A percentile compares a stretch with the other conserved stretches of the same genome.
These are phyloP conservation scores for Wickerhamiella occidentalis DNA, from an alignment of 805 yeast species.

Conservation along the genomic window DNA sequence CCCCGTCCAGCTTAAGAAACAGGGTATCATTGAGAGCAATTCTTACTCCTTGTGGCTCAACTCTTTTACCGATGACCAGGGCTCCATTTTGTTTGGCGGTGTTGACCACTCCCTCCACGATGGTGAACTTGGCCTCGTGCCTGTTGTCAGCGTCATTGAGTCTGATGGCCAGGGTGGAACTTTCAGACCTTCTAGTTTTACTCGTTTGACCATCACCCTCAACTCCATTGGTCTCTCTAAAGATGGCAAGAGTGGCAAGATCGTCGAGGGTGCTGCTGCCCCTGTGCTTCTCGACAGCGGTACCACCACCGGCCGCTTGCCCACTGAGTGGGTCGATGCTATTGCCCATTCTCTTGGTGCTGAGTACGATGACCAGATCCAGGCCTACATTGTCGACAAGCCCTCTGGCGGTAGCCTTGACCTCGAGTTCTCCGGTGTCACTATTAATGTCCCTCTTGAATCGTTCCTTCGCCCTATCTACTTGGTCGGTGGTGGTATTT, in stretches of 20 bases:
- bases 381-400: slow-evolving; percentile 23
- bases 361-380: slow-evolving; percentile 24
- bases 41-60: slow-evolving; percentile 39
- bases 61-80: slow-evolving; percentile 20
- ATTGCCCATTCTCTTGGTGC: slow-evolving; percentile 29
- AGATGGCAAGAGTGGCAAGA: neutral
- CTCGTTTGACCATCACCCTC: neutral
- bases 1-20: slow-evolving; percentile 27
- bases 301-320: slow-evolving; percentile 20
- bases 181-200: neutral
- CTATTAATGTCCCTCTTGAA: slow-evolving; percentile 13
- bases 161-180: neutral
- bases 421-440: slow-evolving; percentile 8
- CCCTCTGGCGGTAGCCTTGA: slow-evolving; percentile 21
- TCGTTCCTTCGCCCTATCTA: slow-evolving; percentile 19
- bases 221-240: neutral
- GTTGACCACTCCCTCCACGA: slow-evolving; percentile 49
- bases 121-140: slow-evolving; percentile 33
- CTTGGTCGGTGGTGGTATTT: slow-evolving; percentile 14
- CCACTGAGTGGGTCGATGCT: slow-evolving; percentile 13
- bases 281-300: slow-evolving; percentile 19
- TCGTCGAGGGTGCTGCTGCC: neutral
- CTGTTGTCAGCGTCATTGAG: slow-evolving; percentile 17
- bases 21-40: slow-evolving; percentile 32
- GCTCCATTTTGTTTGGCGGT: slow-evolving; percentile 48